phyloP scores from a whole-genome alignment of 768 basidiomycete genomes.

The Russula earlei region DNA sequence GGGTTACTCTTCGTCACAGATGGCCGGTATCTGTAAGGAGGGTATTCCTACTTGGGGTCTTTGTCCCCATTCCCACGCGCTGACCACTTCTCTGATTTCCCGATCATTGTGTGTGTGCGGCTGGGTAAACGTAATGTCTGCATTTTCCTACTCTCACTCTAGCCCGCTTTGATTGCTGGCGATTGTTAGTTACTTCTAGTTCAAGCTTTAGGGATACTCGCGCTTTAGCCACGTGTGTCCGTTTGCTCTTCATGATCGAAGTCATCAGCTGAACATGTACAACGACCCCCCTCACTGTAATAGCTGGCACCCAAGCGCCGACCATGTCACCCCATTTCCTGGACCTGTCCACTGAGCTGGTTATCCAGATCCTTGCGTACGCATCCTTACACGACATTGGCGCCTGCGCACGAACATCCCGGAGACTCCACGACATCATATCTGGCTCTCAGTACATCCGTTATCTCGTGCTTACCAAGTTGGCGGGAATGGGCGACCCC shows the following conservation, averaged over 20 bases:
- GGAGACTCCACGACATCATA: slow-evolving; percentile 6
- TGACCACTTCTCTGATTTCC: too few species aligned
- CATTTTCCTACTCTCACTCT: too few species aligned
- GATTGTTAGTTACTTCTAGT: too few species aligned
- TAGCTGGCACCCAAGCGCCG: neutral
- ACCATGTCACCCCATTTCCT: slow-evolving; percentile 12
- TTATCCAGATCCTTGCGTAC: slow-evolving; percentile 13
- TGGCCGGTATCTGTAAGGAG: too few species aligned
- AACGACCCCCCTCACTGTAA: too few species aligned
- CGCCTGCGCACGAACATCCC: slow-evolving; percentile 8
- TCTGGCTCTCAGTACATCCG: slow-evolving; percentile 10
- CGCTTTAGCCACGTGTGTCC: slow-evolving; percentile 2
- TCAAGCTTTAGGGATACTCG: neutral
- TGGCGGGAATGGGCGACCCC: slow-evolving; percentile 11
- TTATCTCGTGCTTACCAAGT: slow-evolving; percentile 10
- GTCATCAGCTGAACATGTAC: neutral
- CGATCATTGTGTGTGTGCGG: too few species aligned
- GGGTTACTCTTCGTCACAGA: too few species aligned
- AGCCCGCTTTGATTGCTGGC: too few species aligned
- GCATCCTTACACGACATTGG: slow-evolving; percentile 9
- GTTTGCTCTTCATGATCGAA: neutral
- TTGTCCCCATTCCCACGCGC: neutral
- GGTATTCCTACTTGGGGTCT: too few species aligned
- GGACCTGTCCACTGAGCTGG: slow-evolving; percentile 14
- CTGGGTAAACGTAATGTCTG: too few species aligned